Percentiles rank a stretch among this genome's conserved stretches.
Evolutionary conservation across 257 asterid species (phyloP).

Genomic region (Solanum chiquidenum): DNA sequence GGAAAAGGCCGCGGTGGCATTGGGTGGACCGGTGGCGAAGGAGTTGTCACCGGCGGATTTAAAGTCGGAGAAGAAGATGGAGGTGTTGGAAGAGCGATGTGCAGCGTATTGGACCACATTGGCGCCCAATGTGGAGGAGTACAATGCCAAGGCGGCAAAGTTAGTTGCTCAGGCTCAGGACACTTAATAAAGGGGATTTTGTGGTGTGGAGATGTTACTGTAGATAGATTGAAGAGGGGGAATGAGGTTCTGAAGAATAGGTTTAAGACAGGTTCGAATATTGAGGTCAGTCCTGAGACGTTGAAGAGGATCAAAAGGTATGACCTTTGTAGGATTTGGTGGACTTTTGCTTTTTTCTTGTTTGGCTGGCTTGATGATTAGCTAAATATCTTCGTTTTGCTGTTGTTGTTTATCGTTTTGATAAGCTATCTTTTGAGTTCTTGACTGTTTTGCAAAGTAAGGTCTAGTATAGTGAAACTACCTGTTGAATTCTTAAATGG

Average conservation of each 20-base stretch:
- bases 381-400: background rate
- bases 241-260: constrained; percentile 38
- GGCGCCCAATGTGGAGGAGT: constrained; percentile 96
- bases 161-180: constrained; percentile 86
- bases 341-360: background rate
- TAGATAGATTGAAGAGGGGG: constrained; percentile 48
- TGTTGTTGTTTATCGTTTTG: background rate
- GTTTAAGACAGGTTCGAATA: constrained; percentile 41
- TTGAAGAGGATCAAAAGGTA: constrained; percentile 78
- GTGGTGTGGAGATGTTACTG: constrained; percentile 95
- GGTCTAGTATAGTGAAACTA: background rate
- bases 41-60: constrained; percentile 45
- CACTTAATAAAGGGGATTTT: constrained; percentile 75
- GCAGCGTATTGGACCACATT: constrained; percentile 91
- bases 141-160: constrained; percentile 73
- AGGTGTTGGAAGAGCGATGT: constrained; percentile 62
- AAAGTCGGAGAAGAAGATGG: constrained; percentile 51
- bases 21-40: constrained; percentile 36
- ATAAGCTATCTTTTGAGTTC: background rate
- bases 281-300: constrained; percentile 59
- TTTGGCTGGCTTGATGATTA: background rate
- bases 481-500: background rate
- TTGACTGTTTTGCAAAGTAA: background rate
- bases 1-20: constrained; percentile 25
- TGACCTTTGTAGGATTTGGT: background rate